These are phyloP conservation scores for Corchorus olitorius DNA, from an alignment of 345 rosid genomes.

Conservation along the genomic window DNA sequence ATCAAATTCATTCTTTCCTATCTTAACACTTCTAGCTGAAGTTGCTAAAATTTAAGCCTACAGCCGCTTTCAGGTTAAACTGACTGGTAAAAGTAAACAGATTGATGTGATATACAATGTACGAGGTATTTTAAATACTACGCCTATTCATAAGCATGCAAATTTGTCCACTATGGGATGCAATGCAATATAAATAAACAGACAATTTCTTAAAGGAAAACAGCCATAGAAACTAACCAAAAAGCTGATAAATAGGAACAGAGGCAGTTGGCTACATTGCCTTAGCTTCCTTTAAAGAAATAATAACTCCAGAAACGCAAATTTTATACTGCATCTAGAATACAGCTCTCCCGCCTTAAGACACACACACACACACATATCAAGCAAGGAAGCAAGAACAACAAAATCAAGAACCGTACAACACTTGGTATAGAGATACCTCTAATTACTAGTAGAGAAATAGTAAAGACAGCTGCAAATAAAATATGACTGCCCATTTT, in stretches of 20 bases:
- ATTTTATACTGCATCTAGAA: neutral
- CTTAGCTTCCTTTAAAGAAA: neutral
- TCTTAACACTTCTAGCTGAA: neutral
- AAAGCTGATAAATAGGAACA: neutral
- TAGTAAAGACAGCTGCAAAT: neutral
- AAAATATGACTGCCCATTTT: neutral
- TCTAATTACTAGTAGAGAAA: neutral
- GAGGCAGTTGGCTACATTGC: neutral
- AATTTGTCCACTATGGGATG: neutral
- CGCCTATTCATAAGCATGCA: too few species aligned
- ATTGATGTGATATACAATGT: neutral
- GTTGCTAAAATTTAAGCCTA: neutral
- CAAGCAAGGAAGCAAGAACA: neutral
- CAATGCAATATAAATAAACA: neutral
- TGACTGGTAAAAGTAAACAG: neutral
- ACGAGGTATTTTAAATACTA: neutral
- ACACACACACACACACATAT: neutral
- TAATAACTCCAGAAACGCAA: too few species aligned
- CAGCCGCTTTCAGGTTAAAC: neutral
- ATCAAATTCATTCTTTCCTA: neutral
- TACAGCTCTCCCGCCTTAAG: neutral
- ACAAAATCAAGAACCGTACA: neutral
- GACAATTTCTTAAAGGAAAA: neutral
- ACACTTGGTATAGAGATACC: neutral
- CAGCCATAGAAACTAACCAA: neutral